phyloP scores from a whole-genome alignment of 768 basidiomycete species.

The Phylloporus rhodoxanthus region DNA sequence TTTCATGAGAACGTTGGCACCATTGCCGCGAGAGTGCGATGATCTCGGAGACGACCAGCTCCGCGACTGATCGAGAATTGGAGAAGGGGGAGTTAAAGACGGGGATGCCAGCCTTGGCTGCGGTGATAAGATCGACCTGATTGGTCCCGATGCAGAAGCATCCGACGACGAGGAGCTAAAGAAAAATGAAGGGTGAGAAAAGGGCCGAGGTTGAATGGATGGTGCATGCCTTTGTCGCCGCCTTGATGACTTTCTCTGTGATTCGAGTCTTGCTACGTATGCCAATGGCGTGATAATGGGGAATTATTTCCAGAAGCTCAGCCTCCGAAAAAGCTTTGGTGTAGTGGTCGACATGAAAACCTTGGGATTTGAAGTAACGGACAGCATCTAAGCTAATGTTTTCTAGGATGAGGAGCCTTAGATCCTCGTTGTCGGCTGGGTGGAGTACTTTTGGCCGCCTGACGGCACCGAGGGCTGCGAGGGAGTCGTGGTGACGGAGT shows the following conservation, averaged over 20 bases:
- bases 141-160: slow-evolving; percentile 99
- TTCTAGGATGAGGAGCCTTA: slow-evolving; percentile 83
- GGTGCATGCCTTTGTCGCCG: slow-evolving; percentile 68
- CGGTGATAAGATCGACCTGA: slow-evolving; percentile 86
- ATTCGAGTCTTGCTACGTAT: slow-evolving; percentile 98
- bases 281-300: slow-evolving; percentile 87
- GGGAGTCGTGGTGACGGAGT: slow-evolving; percentile 35
- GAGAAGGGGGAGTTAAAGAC: slow-evolving; percentile 99
- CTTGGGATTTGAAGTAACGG: slow-evolving; percentile 66
- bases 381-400: slow-evolving; percentile 94
- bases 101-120: slow-evolving; percentile 84
- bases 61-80: slow-evolving; percentile 97
- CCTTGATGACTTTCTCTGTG: slow-evolving; percentile 81
- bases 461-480: slow-evolving; percentile 32
- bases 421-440: slow-evolving; percentile 73
- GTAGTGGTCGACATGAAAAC: slow-evolving; percentile 88
- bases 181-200: not conserved
- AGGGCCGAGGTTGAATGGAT: not conserved
- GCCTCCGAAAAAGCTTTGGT: slow-evolving; percentile 86
- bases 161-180: slow-evolving; percentile 87
- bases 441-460: slow-evolving; percentile 68
- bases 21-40: slow-evolving; percentile 92
- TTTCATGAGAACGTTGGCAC: slow-evolving; percentile 80
- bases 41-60: slow-evolving; percentile 92
- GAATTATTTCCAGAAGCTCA: slow-evolving; percentile 81